Percentiles rank a stretch among this genome's conserved stretches.
Conservation (phyloP, 2,329 filamentous ascomycete genomes). For the Pseudogymnoascus sp. region DNA sequence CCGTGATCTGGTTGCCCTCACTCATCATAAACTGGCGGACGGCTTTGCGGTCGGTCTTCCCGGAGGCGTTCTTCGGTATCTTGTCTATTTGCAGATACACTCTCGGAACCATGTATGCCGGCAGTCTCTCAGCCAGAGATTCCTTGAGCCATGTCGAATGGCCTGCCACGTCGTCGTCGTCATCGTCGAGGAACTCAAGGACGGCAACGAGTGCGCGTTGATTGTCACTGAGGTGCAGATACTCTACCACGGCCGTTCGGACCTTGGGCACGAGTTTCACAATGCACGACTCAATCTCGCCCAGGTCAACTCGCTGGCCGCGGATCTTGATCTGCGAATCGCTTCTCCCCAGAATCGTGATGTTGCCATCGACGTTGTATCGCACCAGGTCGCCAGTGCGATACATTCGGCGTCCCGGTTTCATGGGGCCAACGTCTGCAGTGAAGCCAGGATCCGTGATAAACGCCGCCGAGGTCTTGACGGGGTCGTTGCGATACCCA, state of each 20-base stretch:
- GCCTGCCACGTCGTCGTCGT: neutral
- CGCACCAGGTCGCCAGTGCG: slow-evolving; percentile 52
- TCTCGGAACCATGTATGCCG: slow-evolving; percentile 31
- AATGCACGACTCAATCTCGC: slow-evolving; percentile 15
- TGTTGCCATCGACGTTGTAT: slow-evolving; percentile 41
- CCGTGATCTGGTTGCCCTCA: neutral
- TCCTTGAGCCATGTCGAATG: neutral
- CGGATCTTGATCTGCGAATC: slow-evolving; percentile 53
- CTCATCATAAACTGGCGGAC: neutral
- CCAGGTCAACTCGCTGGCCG: slow-evolving; percentile 19
- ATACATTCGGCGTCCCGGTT: slow-evolving; percentile 36
- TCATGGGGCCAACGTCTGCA: neutral
- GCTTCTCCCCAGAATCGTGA: slow-evolving; percentile 50
- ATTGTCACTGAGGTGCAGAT: neutral
- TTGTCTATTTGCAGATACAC: slow-evolving; percentile 22
- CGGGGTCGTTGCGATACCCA: slow-evolving; percentile 49
- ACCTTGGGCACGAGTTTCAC: neutral
- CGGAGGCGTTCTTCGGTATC: slow-evolving; percentile 13
- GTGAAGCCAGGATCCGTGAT: slow-evolving; percentile 29
- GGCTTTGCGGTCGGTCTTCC: slow-evolving; percentile 13
- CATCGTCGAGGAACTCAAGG: neutral
- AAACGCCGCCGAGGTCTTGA: slow-evolving; percentile 49
- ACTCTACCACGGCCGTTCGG: neutral
- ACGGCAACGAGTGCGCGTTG: neutral
- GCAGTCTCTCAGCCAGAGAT: neutral